Evolutionary conservation across 495 filamentous ascomycete genomes (phyloP), one percentile per base, ranked within the genome.

Genomic region (Letharia lupina): DNA sequence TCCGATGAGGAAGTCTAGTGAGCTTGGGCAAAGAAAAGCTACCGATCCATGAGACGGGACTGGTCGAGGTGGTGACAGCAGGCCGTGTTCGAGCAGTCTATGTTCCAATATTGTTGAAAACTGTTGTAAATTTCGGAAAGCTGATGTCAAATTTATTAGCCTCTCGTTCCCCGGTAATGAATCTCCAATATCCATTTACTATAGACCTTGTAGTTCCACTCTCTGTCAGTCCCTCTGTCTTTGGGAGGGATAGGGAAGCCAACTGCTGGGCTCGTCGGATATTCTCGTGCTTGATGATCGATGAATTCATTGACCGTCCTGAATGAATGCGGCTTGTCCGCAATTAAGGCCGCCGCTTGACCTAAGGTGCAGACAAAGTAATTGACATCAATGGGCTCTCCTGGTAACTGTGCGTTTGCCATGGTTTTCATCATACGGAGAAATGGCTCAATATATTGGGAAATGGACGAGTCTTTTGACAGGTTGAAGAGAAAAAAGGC

Each of bases 331-430:
- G 69, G 69, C 4, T 64, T 58, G 8, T 48, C 62, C 5, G 52
- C 57, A 56, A 76, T 77, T n/a, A 79, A 31, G 2, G 23, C 28
- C 4, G 70, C 71, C 9, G 80, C 82, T 70, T 82, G 73, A 15
- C 78, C 82, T 31, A 84, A 73, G 10, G 82, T 83, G 67, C 80
- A 83, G 13, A 76, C 74, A 62, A 84, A 84, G 71, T 83, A 81
- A 59, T 78, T 82, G 13, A 65, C n/a, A 2, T 67, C 61, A 10
- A 15, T 1, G 13, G 18, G 6, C 6, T 12, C 31, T 28, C 37
- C 54, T 4, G 42, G 39, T 45, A 18, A 54, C 16, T 60, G 33
- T 45, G 35, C 5, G 15, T 39, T 11, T 10, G 42, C 23, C 39
- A 60, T 60, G 18, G 33, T 60, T 13, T 28, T 28, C 23, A 6